A percentile compares a stretch with the other conserved stretches of the same genome.
phyloP scores from a whole-genome alignment of 495 filamentous ascomycete species.

The Echria macrotheca region DNA sequence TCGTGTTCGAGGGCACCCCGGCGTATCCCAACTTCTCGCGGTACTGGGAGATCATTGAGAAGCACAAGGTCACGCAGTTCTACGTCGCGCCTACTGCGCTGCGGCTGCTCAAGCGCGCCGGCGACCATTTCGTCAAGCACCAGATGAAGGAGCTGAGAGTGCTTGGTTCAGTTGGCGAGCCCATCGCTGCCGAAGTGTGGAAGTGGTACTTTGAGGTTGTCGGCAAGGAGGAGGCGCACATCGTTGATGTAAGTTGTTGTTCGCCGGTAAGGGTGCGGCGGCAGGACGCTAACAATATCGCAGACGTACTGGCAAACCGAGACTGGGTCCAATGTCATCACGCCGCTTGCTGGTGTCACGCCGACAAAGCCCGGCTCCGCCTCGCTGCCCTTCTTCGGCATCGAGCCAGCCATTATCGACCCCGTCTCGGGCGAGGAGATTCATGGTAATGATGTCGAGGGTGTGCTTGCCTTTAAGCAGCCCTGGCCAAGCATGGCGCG shows the following conservation, averaged over 20 bases:
- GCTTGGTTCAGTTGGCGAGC: conserved; percentile 95
- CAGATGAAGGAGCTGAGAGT: conserved; percentile 86
- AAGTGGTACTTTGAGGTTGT: conserved; percentile 99
- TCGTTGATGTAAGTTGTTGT: conserved; percentile 76
- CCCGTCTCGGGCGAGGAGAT: conserved; percentile 93
- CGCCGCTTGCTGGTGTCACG: conserved; percentile 68
- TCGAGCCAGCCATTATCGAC: conserved; percentile 97
- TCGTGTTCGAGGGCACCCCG: conserved; percentile 98
- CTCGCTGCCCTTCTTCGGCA: conserved; percentile 90
- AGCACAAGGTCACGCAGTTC: conserved; percentile 94
- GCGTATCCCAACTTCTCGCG: conserved; percentile 96
- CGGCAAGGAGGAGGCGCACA: conserved; percentile 86
- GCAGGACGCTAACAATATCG: no score
- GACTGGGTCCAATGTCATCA: conserved; percentile 90
- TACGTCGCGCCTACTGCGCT: conserved; percentile 96
- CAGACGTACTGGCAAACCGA: conserved; percentile 99
- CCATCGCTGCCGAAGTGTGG: conserved; percentile 98
- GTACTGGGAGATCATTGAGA: conserved; percentile 97
- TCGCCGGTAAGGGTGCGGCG: no score
- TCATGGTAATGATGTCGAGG: conserved; percentile 94
- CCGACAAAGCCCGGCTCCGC: conserved; percentile 75
- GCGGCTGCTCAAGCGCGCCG: conserved; percentile 88
- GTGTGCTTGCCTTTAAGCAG: conserved; percentile 96
- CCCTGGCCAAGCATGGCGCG: conserved; percentile 98
- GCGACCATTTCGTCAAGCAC: conserved; percentile 82